Evolutionary conservation across 2,329 filamentous ascomycete genomes (phyloP).

Genomic region (Xylariaceae sp.): DNA sequence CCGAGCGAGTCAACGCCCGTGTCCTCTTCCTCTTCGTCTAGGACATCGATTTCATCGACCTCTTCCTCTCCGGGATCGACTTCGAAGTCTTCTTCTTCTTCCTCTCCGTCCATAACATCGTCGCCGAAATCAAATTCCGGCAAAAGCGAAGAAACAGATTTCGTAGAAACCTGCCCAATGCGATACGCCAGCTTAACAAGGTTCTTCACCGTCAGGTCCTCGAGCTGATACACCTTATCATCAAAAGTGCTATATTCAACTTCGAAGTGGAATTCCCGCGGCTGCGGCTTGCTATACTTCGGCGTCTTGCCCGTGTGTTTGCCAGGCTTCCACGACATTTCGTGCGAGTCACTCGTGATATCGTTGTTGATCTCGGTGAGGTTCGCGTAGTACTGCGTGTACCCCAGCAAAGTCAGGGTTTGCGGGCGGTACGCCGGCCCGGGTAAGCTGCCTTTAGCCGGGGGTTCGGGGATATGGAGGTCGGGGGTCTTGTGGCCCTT

Average conservation of each 20-base stretch:
- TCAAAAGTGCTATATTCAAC: constrained; percentile 81
- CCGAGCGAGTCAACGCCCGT: not conserved
- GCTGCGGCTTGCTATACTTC: constrained; percentile 48
- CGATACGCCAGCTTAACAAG: constrained; percentile 73
- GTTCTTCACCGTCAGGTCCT: constrained; percentile 79
- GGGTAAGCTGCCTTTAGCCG: constrained; percentile 65
- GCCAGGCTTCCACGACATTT: constrained; percentile 56
- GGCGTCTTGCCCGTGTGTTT: constrained; percentile 57
- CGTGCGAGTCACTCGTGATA: constrained; percentile 36
- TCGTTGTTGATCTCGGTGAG: constrained; percentile 84
- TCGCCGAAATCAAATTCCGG: no score
- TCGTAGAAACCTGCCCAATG: constrained; percentile 55
- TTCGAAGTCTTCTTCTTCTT: constrained; percentile 14
- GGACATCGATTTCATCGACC: constrained; percentile 24
- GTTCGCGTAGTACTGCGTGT: constrained; percentile 90
- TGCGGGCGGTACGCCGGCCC: constrained; percentile 90
- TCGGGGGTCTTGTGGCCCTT: constrained; percentile 46
- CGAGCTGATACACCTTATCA: constrained; percentile 68
- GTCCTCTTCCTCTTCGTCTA: constrained; percentile 28
- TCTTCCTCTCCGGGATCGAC: constrained; percentile 16
- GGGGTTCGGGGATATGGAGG: constrained; percentile 63
- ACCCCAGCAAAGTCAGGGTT: constrained; percentile 69
- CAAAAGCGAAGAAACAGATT: constrained; percentile 10
- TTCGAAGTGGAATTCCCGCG: constrained; percentile 65
- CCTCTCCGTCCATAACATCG: not conserved